Conservation (phyloP, 2,329 filamentous ascomycete genomes). For the Knoxdaviesia capensis region DNA sequence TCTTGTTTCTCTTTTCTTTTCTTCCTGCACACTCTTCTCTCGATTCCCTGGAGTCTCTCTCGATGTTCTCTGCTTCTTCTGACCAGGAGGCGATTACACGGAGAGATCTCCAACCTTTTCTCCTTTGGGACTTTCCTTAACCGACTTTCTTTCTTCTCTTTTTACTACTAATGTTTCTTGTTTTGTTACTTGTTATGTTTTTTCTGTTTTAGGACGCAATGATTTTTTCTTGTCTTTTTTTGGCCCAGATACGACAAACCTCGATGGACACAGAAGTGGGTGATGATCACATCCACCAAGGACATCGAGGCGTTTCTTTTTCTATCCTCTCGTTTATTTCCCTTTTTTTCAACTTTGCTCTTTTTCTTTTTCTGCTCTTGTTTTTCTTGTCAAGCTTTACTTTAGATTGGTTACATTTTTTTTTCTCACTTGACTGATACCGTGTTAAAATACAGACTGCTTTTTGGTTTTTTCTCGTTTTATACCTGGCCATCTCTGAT, state of each 20-base stretch:
- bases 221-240: constrained; percentile 10
- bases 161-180: constrained; percentile 12
- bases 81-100: not conserved
- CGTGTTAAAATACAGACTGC: no score
- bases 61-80: not conserved
- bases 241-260: no score
- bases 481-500: constrained; percentile 15
- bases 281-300: no score
- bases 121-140: constrained; percentile 10
- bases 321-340: constrained; percentile 15
- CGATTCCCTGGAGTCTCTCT: constrained; percentile 7
- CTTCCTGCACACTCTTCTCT: constrained; percentile 17
- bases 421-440: constrained; percentile 21
- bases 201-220: no score
- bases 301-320: no score
- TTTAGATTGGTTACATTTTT: constrained; percentile 16
- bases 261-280: no score
- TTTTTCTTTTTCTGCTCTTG: constrained; percentile 19
- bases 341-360: constrained; percentile 17
- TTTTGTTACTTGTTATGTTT: constrained; percentile 7
- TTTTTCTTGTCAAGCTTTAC: constrained; percentile 15
- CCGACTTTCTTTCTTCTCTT: constrained; percentile 3
- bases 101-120: constrained; percentile 6
- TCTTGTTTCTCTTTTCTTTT: constrained; percentile 18
- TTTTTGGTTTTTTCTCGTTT: constrained; percentile 7